A percentile compares a stretch with the other conserved stretches of the same genome.
Evolutionary conservation across 1,139 yeast genomes (phyloP).

Genomic region (Sugiyamaella neomexicana): DNA sequence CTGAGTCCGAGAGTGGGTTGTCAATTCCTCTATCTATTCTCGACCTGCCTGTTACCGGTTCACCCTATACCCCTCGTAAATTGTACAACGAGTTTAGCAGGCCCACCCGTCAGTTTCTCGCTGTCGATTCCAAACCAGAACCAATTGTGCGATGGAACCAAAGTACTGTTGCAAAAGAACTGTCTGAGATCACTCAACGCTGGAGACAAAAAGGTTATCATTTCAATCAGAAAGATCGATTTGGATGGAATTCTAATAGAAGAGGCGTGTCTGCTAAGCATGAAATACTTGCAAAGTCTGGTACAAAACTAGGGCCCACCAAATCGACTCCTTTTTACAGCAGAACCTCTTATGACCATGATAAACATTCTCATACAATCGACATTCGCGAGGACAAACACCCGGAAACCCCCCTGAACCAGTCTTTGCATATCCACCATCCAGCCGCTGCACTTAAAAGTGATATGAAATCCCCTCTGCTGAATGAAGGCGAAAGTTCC

Average conservation of each 20-base stretch:
- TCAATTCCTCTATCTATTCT: slow-evolving; percentile 15
- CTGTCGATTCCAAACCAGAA: slow-evolving; percentile 29
- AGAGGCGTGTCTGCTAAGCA: background rate
- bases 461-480: background rate
- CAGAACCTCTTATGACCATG: no score
- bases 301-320: no score
- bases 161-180: slow-evolving; percentile 28
- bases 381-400: no score
- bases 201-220: slow-evolving; percentile 24
- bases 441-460: background rate
- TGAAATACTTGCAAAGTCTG: background rate
- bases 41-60: slow-evolving; percentile 7
- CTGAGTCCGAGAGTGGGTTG: background rate
- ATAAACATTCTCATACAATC: no score
- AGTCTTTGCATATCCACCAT: background rate
- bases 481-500: background rate
- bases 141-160: slow-evolving; percentile 29
- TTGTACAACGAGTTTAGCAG: slow-evolving; percentile 32
- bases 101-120: slow-evolving; percentile 36
- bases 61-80: slow-evolving; percentile 28
- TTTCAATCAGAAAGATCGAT: slow-evolving; percentile 1
- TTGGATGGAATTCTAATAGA: slow-evolving; percentile 10
- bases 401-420: no score
- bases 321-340: no score
- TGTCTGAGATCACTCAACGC: slow-evolving; percentile 21